Evolutionary conservation across 495 filamentous ascomycete genomes (phyloP).

Genomic region (Xylaria castorea): DNA sequence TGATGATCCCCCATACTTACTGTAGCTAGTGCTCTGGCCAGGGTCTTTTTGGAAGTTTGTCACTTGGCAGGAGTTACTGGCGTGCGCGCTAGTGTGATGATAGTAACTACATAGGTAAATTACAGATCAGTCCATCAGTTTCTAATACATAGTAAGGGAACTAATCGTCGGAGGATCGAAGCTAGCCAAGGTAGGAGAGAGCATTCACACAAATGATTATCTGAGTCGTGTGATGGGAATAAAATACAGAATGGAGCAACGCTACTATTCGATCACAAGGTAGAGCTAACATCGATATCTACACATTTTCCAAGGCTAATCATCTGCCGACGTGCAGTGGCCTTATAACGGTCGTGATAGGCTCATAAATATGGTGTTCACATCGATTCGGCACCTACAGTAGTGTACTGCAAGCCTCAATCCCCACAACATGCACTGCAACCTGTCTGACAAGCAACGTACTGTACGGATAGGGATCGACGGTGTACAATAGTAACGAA

Average conservation of each 20-base stretch:
- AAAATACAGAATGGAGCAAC: not conserved
- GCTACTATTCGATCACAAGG: not conserved
- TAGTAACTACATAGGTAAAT: not conserved
- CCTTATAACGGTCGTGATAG: not conserved
- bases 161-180: too few relatives aligned
- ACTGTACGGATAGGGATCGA: not conserved
- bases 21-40: not conserved
- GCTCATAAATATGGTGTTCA: not conserved
- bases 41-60: not conserved
- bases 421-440: not conserved
- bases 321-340: conserved; percentile 3
- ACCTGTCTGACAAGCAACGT: not conserved
- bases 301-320: not conserved
- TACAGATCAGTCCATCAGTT: not conserved
- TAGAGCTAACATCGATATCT: not conserved
- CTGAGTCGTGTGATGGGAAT: not conserved
- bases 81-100: not conserved
- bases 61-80: not conserved
- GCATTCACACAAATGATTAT: not conserved
- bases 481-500: not conserved
- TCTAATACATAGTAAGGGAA: not conserved
- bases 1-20: conserved; percentile 7
- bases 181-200: not conserved
- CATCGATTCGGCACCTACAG: not conserved
- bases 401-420: not conserved